Percentiles rank a stretch among this genome's conserved stretches.
phyloP scores from a whole-genome alignment of 129 eudicot species.

The Logfia minima region DNA sequence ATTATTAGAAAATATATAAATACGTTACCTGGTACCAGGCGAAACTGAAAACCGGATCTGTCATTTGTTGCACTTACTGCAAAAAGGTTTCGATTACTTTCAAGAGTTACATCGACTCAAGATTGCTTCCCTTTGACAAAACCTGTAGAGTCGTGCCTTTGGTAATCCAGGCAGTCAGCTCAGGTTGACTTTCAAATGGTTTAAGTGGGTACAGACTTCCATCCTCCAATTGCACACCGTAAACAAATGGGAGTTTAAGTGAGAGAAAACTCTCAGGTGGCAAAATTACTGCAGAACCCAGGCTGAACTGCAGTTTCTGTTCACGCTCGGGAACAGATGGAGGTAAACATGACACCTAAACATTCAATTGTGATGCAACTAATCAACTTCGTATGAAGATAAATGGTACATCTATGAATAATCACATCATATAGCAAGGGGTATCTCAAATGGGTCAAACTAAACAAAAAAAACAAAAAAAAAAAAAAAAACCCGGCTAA shows the following conservation, averaged over 20 bases:
- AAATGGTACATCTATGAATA: too few species aligned
- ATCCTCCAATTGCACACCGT: conserved; percentile 65
- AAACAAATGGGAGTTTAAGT: conserved; percentile 86
- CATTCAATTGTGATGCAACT: neutral
- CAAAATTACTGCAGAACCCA: conserved; percentile 72
- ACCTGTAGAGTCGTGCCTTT: conserved; percentile 67
- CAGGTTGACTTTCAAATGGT: conserved; percentile 79
- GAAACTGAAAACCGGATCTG: conserved; percentile 22
- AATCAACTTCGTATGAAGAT: neutral
- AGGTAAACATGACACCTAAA: conserved; percentile 76
- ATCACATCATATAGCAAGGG: too few species aligned
- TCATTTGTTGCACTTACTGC: conserved; percentile 26
- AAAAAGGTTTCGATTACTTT: conserved; percentile 18
- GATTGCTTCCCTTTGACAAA: conserved; percentile 48
- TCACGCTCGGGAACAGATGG: conserved; percentile 53
- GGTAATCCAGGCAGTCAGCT: conserved; percentile 74
- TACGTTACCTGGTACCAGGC: conserved; percentile 38
- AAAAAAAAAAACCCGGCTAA: too few species aligned
- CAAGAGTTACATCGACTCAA: conserved; percentile 31
- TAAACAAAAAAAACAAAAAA: neutral
- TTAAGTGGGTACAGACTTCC: conserved; percentile 60
- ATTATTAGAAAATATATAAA: conserved; percentile 1
- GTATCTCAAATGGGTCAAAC: too few species aligned
- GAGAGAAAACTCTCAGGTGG: conserved; percentile 98
- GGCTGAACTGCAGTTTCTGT: conserved; percentile 65